phyloP scores from a whole-genome alignment of 352 stramenopile species.

The Pseudoperonospora humuli region DNA sequence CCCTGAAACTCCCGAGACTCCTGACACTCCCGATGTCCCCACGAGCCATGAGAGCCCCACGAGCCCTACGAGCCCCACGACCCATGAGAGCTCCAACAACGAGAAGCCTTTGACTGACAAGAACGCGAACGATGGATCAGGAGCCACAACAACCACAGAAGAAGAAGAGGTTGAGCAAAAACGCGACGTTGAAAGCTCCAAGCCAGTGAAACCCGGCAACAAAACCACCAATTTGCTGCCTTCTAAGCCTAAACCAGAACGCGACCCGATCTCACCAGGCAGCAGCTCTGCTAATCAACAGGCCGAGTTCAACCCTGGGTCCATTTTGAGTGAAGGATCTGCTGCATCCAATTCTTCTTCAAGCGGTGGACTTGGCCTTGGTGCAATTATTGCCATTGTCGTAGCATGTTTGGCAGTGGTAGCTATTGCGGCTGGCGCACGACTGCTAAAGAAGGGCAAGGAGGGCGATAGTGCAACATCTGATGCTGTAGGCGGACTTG shows the following conservation, averaged over 20 bases:
- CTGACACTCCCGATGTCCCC: too few species aligned
- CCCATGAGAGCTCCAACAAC: too few species aligned
- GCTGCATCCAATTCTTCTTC: neutral
- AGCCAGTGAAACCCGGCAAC: conserved; percentile 4
- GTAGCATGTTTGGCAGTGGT: conserved; percentile 70
- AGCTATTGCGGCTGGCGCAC: conserved; percentile 53
- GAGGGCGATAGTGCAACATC: conserved; percentile 44
- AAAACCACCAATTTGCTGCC: conserved; percentile 9
- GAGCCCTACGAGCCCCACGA: too few species aligned
- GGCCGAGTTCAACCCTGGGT: conserved; percentile 28
- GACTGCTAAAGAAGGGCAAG: conserved; percentile 62
- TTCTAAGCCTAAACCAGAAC: conserved; percentile 16
- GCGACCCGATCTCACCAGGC: conserved; percentile 9
- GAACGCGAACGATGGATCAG: too few species aligned
- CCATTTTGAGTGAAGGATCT: conserved; percentile 23
- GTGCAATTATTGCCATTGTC: conserved; percentile 45
- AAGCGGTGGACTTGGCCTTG: conserved; percentile 21
- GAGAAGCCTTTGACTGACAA: too few species aligned
- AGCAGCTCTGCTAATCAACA: conserved; percentile 31
- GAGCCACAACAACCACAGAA: too few species aligned
- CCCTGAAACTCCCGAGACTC: too few species aligned
- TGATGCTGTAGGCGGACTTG: conserved; percentile 25
- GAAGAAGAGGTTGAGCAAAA: too few species aligned
- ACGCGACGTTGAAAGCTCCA: conserved; percentile 11
- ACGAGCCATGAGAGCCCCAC: too few species aligned